Base-by-base conservation (phyloP, 768 basidiomycete genomes). In the Boletus rufocinnamomeus region DNA sequence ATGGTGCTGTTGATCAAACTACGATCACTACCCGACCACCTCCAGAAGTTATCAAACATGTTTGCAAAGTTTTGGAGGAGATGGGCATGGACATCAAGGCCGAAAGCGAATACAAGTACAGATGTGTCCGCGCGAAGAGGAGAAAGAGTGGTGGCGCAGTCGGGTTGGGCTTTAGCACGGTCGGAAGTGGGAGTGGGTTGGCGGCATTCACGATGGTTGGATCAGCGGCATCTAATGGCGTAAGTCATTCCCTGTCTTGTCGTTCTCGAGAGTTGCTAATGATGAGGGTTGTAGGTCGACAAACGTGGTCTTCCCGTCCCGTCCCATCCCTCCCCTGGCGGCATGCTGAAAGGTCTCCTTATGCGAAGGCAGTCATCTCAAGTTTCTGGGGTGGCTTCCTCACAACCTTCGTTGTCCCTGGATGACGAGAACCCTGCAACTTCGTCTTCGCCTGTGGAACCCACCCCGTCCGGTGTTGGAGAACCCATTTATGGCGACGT, bases 281-380 rank as follows among this genome's bases (percentile, higher is more conserved):
- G 28, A 43, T 4, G 49, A 50, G 38, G 48, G 38, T 44, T 60
- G 16, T 59, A 95, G 93, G 88, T 93, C 60, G 94, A 97, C 73
- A 91, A 86, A 68, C 89, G 93, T 43, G 95, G 95, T 34, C 74
- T 96, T 7, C 95, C 95, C 5, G 66, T 93, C 9, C 93, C 95
- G 4, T 88, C 89, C 8, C 86, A 86, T 14, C 79, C 88, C 1
- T 88, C 91, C 60, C 77, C 85, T 25, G 78, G 80, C 14, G 89
- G 89, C 2, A 94, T 93, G 86, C 83, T 96, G 35, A 85, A 90
- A 46, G 93, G 93, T 8, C 78, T 96, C 50, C 81, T 96, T 43
- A 92, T 95, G 86, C 87, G 94, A 32, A 83, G 95, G 27, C 93
- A 95, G 66, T 91, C 91, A 2, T 93, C 93, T 17, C 93, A 96